Evolutionary conservation across 176 grass and related monocot genomes (phyloP).

Genomic region (Oryza nivara): DNA sequence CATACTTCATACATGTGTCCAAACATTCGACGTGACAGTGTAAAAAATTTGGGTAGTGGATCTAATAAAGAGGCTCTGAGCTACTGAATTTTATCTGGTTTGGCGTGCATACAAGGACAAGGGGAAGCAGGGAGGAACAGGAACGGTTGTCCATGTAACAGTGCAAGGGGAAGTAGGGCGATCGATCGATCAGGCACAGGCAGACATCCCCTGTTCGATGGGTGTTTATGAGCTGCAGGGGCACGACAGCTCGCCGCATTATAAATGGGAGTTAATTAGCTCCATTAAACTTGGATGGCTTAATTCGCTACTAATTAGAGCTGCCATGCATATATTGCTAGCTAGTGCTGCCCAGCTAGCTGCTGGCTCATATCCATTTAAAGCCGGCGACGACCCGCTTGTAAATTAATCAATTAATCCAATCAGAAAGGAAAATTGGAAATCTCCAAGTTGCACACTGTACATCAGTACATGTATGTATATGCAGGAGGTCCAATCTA

Average conservation of each 20-base stretch:
- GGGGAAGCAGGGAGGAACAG: not conserved
- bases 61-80: not conserved
- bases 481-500: too few species aligned
- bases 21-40: too few species aligned
- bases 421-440: too few species aligned
- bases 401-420: too few species aligned
- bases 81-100: not conserved
- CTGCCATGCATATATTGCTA: not conserved
- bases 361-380: not conserved
- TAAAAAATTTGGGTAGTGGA: too few species aligned
- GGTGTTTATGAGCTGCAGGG: slow-evolving; percentile 7
- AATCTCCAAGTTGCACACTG: not conserved
- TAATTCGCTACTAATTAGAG: not conserved
- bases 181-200: not conserved
- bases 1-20: too few species aligned
- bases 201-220: not conserved
- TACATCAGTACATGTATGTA: not conserved
- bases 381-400: not conserved
- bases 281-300: slow-evolving; percentile 2
- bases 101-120: not conserved
- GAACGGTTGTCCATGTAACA: not conserved
- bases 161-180: not conserved
- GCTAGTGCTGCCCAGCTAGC: not conserved
- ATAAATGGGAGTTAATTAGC: not conserved
- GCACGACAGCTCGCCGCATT: not conserved